phyloP scores from a whole-genome alignment of 805 yeast species.

The Ogataea pilisensis region DNA sequence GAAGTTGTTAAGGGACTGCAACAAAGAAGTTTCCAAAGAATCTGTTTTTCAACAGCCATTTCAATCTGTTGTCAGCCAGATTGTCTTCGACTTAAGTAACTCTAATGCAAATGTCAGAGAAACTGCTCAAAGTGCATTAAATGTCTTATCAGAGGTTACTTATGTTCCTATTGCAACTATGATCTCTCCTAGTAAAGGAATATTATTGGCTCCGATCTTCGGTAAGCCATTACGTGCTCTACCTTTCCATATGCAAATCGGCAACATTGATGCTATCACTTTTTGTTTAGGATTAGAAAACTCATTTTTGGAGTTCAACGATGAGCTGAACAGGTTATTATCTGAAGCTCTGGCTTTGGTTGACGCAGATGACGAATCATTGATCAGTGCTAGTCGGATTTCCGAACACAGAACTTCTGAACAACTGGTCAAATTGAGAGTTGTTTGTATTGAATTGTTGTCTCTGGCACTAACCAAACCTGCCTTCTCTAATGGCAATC shows the following conservation, averaged over 20 bases:
- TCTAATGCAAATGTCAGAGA: slow-evolving; percentile 79
- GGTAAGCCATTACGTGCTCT: slow-evolving; percentile 95
- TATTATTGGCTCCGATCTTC: slow-evolving; percentile 87
- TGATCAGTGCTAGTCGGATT: slow-evolving; percentile 81
- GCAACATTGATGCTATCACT: slow-evolving; percentile 95
- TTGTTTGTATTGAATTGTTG: slow-evolving; percentile 80
- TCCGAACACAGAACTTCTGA: slow-evolving; percentile 85
- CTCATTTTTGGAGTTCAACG: slow-evolving; percentile 80
- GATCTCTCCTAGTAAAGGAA: slow-evolving; percentile 77
- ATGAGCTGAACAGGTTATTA: slow-evolving; percentile 78
- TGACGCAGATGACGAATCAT: slow-evolving; percentile 95
- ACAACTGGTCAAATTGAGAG: slow-evolving; percentile 80
- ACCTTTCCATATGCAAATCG: slow-evolving; percentile 98
- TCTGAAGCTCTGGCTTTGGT: slow-evolving; percentile 91
- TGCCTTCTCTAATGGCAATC: slow-evolving; percentile 63
- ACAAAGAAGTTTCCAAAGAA: slow-evolving; percentile 54
- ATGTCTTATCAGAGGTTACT: slow-evolving; percentile 65
- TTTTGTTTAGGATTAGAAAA: slow-evolving; percentile 80
- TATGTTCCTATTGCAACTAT: slow-evolving; percentile 66
- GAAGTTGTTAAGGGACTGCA: slow-evolving; percentile 62
- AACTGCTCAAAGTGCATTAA: slow-evolving; percentile 70
- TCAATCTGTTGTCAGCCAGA: slow-evolving; percentile 77
- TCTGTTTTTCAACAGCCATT: slow-evolving; percentile 68
- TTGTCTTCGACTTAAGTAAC: slow-evolving; percentile 90
- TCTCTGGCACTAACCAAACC: slow-evolving; percentile 83